phyloP scores from a whole-genome alignment of 352 stramenopile genomes.

The Phytophthora idaei region DNA sequence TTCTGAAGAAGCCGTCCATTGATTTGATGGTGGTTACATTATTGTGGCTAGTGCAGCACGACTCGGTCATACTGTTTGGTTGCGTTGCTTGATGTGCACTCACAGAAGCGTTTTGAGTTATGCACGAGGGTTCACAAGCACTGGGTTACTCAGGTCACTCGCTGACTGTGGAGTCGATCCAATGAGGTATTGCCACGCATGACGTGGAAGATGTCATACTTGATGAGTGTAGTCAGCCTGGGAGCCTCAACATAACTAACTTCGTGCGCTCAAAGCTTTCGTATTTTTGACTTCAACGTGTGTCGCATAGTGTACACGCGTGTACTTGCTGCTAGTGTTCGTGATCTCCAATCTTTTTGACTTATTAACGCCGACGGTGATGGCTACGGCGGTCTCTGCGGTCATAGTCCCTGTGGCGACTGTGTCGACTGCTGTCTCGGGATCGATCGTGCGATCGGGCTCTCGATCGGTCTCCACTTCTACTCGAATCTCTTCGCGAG shows the following conservation, averaged over 20 bases:
- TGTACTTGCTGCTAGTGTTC: too few relatives aligned
- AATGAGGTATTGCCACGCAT: constrained; percentile 22
- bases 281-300: too few relatives aligned
- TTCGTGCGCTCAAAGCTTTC: too few relatives aligned
- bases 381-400: constrained; percentile 11
- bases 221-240: constrained; percentile 16
- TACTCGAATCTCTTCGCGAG: constrained; percentile 18
- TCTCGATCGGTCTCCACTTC: constrained; percentile 8
- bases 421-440: constrained; percentile 16
- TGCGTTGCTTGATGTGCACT: background rate
- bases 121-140: background rate
- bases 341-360: background rate
- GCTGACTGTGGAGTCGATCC: constrained; percentile 1
- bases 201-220: constrained; percentile 7
- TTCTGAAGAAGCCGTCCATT: constrained; percentile 21
- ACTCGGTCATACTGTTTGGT: constrained; percentile 6
- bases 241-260: constrained; percentile 3
- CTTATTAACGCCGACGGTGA: constrained; percentile 21
- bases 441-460: constrained; percentile 3
- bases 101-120: background rate
- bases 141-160: too few relatives aligned
- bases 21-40: constrained; percentile 1
- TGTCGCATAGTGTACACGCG: too few relatives aligned
- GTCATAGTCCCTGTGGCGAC: constrained; percentile 17
- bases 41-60: constrained; percentile 3